Percentiles rank a stretch among this genome's conserved stretches.
Conservation (phyloP, 345 rosid genomes). For the Odontarrhena argentea region DNA sequence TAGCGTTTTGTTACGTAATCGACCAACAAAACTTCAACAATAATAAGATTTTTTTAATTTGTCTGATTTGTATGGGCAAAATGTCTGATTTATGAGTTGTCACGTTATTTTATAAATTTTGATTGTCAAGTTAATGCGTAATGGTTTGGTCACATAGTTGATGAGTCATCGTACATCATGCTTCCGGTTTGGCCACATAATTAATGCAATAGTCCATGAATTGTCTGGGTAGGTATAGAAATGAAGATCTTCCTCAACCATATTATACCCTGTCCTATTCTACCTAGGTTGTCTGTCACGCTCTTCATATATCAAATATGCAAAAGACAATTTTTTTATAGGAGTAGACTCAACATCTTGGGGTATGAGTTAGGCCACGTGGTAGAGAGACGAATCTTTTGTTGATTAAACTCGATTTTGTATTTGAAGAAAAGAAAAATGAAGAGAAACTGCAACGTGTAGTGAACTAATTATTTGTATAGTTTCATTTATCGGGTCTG, state of each 20-base stretch:
- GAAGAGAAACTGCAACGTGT: conserved; percentile 18
- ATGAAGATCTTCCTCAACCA: conserved; percentile 42
- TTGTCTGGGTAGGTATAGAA: conserved; percentile 39
- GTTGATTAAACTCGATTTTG: neutral
- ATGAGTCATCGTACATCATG: conserved; percentile 38
- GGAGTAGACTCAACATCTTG: conserved; percentile 14
- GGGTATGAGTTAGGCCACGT: neutral
- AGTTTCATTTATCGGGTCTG: neutral
- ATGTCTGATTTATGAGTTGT: conserved; percentile 36
- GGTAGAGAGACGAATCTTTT: conserved; percentile 9
- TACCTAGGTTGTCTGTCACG: conserved; percentile 27
- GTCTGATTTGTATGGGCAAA: neutral
- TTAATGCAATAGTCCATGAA: conserved; percentile 31
- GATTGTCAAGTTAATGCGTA: conserved; percentile 36
- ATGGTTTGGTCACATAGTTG: conserved; percentile 29
- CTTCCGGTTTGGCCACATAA: conserved; percentile 37
- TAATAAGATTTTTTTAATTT: neutral
- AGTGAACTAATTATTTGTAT: neutral
- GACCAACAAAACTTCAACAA: conserved; percentile 36
- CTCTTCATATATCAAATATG: neutral
- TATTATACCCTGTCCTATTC: conserved; percentile 24
- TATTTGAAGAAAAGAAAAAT: neutral
- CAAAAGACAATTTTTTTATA: no score
- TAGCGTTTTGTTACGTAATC: conserved; percentile 22
- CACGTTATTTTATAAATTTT: conserved; percentile 28